Percentiles rank a stretch among this genome's conserved stretches.
Evolutionary conservation across 306 rosid genomes (phyloP).

Genomic region (Prunus davidiana): DNA sequence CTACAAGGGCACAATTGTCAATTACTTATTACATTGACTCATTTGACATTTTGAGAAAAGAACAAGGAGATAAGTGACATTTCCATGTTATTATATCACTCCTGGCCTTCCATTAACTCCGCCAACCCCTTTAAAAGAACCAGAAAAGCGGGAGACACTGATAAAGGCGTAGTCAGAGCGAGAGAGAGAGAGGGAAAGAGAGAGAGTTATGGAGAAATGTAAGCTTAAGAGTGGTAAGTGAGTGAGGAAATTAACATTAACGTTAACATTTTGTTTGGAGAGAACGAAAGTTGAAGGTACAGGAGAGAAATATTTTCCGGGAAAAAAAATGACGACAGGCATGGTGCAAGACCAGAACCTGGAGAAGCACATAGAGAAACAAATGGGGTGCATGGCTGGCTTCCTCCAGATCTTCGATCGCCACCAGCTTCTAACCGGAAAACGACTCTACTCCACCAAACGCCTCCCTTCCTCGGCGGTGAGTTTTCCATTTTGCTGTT

Average conservation of each 20-base stretch:
- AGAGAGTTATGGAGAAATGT: conserved; percentile 14
- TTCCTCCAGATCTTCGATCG: conserved; percentile 94
- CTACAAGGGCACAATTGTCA: background rate
- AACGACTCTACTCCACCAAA: conserved; percentile 63
- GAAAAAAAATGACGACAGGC: conserved; percentile 59
- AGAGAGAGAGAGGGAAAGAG: background rate
- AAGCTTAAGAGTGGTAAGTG: background rate
- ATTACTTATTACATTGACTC: background rate
- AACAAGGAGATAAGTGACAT: conserved; percentile 8
- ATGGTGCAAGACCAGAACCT: conserved; percentile 61
- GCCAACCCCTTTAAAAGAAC: conserved; percentile 50
- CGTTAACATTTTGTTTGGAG: background rate
- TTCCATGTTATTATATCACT: background rate
- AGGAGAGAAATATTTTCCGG: conserved; percentile 1
- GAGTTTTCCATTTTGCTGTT: conserved; percentile 7
- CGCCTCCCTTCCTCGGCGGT: conserved; percentile 65
- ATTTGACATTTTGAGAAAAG: background rate
- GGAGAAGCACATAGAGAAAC: conserved; percentile 77
- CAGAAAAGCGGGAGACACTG: conserved; percentile 77
- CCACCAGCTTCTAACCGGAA: conserved; percentile 61
- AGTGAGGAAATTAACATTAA: background rate
- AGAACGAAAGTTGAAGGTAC: background rate
- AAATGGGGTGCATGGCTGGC: conserved; percentile 98
- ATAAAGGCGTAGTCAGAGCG: conserved; percentile 21
- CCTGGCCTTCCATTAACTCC: conserved; percentile 10